Evolutionary conservation across 1,139 yeast genomes (phyloP), one percentile per base, ranked within the genome.

Genomic region (Yamadazyma sp.): DNA sequence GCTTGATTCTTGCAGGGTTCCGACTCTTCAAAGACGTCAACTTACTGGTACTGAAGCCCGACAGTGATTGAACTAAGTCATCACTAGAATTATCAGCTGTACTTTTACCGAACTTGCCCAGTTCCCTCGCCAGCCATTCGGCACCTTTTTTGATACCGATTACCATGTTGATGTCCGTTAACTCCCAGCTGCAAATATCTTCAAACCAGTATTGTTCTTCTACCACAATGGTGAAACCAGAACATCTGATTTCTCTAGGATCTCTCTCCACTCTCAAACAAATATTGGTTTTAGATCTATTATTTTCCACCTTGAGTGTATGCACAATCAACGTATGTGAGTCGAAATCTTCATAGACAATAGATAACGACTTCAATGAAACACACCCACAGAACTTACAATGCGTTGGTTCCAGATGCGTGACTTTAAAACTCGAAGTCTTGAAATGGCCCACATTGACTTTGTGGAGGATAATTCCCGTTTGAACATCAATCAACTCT

Each of bases 381-480:
- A 86, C 90, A 64, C 95, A 84, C 1, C 96, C 96, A 66, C 96
- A 88, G 58, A 88, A 88, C 41, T 85, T 74, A 61, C 96, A 88
- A 62, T 88, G 95, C 0, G 88, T 82, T 3, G 95, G 95, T 49
- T 82, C 88, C 35, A 84, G 82, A 56, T 87, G 95, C 43, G 87
- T 80, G 0, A 84, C 92, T 42, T 73, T 67, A 44, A 87, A 72
- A 0, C 83, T 59, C 2, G 74, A 74, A 1, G 78, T 76, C 50
- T 78, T 80, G 62, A 80, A 82, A 34, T 76, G 75, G 1, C 85
- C 87, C 34, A 87, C 74, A 31, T 70, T 59, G 73, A 79, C 54
- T 58, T 73, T 54, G 67, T 78, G 55, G 70, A 76, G 45, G 63
- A 69, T 40, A n/a, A 80, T 78, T 3, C 95, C 96, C 0, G 89